phyloP scores from a whole-genome alignment of 2,329 filamentous ascomycete species.

The Fusarium nematophilum region DNA sequence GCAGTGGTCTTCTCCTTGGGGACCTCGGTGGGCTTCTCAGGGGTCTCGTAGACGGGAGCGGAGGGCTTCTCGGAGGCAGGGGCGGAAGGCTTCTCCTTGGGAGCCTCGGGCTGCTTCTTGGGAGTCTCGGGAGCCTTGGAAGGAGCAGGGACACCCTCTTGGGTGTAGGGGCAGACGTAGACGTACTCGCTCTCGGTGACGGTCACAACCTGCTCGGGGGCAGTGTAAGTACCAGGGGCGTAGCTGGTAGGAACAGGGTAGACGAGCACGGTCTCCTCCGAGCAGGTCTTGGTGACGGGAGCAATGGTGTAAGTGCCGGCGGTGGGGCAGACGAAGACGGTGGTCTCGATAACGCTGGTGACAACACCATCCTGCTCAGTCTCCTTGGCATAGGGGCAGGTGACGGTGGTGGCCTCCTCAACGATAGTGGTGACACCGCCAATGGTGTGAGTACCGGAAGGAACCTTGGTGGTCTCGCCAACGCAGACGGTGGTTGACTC shows the following conservation, averaged over 20 bases:
- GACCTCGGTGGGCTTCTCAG: constrained; percentile 35
- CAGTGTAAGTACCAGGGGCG: constrained; percentile 78
- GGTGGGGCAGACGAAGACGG: constrained; percentile 78
- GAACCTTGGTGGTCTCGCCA: constrained; percentile 69
- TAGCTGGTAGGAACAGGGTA: constrained; percentile 75
- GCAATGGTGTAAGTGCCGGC: constrained; percentile 82
- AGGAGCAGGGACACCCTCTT: constrained; percentile 50
- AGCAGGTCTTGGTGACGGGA: constrained; percentile 71
- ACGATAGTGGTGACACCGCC: constrained; percentile 81
- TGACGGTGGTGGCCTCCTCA: constrained; percentile 72
- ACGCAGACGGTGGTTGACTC: constrained; percentile 75
- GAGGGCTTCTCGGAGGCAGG: constrained; percentile 14
- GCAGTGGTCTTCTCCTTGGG: constrained; percentile 33
- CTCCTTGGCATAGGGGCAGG: constrained; percentile 76
- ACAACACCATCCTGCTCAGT: constrained; percentile 67
- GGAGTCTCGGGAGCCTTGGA: constrained; percentile 35
- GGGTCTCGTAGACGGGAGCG: no score
- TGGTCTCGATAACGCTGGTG: constrained; percentile 75
- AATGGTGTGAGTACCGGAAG: constrained; percentile 73
- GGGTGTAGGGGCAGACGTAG: constrained; percentile 76
- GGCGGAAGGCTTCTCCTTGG: constrained; percentile 35
- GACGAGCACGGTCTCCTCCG: constrained; percentile 66
- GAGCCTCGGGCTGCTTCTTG: constrained; percentile 30
- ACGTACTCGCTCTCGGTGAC: constrained; percentile 75
- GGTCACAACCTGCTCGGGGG: constrained; percentile 73